Percentiles rank a stretch among this genome's conserved stretches.
These are phyloP conservation scores for Antarctomyces pellizariae DNA, from an alignment of 495 filamentous ascomycete species.

Conservation along the genomic window DNA sequence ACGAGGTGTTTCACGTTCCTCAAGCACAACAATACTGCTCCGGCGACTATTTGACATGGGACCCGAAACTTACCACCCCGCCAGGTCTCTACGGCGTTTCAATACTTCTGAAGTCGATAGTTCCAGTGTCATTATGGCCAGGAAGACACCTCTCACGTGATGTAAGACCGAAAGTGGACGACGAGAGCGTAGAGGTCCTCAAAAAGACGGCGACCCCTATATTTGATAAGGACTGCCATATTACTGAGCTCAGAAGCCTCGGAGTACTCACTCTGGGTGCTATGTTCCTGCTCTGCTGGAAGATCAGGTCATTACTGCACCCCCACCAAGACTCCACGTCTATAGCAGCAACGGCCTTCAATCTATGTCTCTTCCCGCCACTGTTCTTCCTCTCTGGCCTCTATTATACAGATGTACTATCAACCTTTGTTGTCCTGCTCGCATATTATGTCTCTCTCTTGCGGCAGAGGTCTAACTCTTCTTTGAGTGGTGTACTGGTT, in stretches of 20 bases:
- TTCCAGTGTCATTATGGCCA: conserved; percentile 5
- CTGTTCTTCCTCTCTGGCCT: conserved; percentile 87
- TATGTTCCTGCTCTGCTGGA: conserved; percentile 2
- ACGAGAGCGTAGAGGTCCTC: no score
- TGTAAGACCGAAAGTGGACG: no score
- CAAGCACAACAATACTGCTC: conserved; percentile 76
- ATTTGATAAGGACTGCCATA: no score
- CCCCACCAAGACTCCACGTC: conserved; percentile 13
- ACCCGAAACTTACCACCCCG: conserved; percentile 90
- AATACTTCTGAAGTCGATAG: background rate
- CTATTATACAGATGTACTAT: conserved; percentile 79
- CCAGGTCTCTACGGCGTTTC: conserved; percentile 50
- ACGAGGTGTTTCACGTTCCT: conserved; percentile 87
- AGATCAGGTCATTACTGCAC: background rate
- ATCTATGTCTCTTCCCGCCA: conserved; percentile 69
- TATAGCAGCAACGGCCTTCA: conserved; percentile 56
- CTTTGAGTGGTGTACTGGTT: conserved; percentile 16
- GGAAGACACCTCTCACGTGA: conserved; percentile 4
- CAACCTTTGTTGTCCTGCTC: conserved; percentile 39
- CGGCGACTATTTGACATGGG: conserved; percentile 56
- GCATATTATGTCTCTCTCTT: conserved; percentile 38
- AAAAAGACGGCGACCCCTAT: no score
- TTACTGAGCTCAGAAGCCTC: conserved; percentile 7
- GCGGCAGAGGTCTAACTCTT: conserved; percentile 11
- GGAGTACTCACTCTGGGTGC: conserved; percentile 2